Conservation (phyloP, 768 basidiomycete species). For the Psilocybe subaeruginosa region DNA sequence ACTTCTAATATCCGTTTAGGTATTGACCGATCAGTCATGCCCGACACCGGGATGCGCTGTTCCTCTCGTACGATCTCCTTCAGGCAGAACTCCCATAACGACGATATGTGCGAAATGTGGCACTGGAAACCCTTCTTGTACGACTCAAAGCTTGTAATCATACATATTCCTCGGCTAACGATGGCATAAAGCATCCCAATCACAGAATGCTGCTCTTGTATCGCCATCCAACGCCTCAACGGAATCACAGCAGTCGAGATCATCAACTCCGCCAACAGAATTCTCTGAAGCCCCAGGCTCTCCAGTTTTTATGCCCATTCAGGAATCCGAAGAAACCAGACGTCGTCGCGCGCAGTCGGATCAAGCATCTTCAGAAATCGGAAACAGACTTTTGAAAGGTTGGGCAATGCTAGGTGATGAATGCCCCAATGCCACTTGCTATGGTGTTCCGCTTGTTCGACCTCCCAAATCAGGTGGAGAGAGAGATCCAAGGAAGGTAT, state of each 20-base stretch:
- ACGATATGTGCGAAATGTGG: conserved; percentile 69
- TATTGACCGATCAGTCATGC: conserved; percentile 71
- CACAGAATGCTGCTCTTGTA: conserved; percentile 1
- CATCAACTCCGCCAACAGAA: conserved; percentile 82
- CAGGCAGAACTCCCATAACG: conserved; percentile 41
- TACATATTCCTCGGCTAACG: not conserved
- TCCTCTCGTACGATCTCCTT: conserved; percentile 79
- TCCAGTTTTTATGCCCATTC: conserved; percentile 63
- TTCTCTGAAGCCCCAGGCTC: conserved; percentile 63
- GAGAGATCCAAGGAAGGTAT: conserved; percentile 69
- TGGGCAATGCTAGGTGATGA: conserved; percentile 93
- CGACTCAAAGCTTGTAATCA: conserved; percentile 11
- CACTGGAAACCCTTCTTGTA: conserved; percentile 37
- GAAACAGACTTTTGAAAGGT: conserved; percentile 73
- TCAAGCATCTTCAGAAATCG: conserved; percentile 77
- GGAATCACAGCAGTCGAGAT: conserved; percentile 55
- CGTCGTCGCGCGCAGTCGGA: conserved; percentile 83
- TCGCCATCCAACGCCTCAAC: conserved; percentile 38
- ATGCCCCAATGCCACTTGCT: conserved; percentile 70
- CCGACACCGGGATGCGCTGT: conserved; percentile 55
- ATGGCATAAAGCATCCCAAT: not conserved
- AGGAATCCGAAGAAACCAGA: conserved; percentile 65
- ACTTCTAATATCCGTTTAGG: conserved; percentile 32
- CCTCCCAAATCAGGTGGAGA: conserved; percentile 66
- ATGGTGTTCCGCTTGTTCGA: conserved; percentile 83